These are phyloP conservation scores for Lepiota brunneoincarnata DNA, from an alignment of 768 basidiomycete species.

Conservation along the genomic window DNA sequence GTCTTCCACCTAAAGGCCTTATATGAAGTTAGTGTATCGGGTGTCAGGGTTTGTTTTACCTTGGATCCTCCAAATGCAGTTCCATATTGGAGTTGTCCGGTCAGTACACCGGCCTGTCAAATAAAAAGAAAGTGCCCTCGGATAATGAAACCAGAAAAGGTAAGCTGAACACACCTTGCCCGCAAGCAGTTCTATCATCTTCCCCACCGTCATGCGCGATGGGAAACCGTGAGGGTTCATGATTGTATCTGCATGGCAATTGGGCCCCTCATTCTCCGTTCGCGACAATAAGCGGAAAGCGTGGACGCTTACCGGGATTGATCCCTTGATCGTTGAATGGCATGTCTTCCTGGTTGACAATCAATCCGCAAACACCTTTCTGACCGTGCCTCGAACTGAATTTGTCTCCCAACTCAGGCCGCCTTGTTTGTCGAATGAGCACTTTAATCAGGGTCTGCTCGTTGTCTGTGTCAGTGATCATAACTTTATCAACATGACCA, in stretches of 20 bases:
- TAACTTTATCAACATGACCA: conserved; percentile 95
- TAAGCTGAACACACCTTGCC: conserved; percentile 65
- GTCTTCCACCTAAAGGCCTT: conserved; percentile 73
- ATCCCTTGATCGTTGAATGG: conserved; percentile 99
- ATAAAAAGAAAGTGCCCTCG: conserved; percentile 2
- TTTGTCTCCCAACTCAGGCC: conserved; percentile 97
- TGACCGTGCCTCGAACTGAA: conserved; percentile 98
- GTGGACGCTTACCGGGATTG: conserved; percentile 63
- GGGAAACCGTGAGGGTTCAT: conserved; percentile 99
- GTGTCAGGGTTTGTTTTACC: conserved; percentile 36
- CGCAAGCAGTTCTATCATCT: conserved; percentile 97
- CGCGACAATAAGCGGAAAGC: conserved; percentile 6
- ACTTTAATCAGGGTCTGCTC: conserved; percentile 98
- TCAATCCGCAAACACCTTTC: conserved; percentile 98
- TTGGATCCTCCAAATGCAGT: conserved; percentile 98
- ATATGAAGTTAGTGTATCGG: conserved; percentile 8
- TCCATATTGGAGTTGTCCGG: conserved; percentile 88
- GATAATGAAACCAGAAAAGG: conserved; percentile 12
- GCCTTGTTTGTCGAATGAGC: conserved; percentile 91
- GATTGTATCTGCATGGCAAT: conserved; percentile 71
- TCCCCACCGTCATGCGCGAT: conserved; percentile 98
- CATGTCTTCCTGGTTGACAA: conserved; percentile 99
- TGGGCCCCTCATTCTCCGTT: conserved; percentile 3
- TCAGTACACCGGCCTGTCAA: conserved; percentile 81
- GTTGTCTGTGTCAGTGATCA: conserved; percentile 95